A percentile compares a stretch with the other conserved stretches of the same genome.
phyloP scores from a whole-genome alignment of 768 basidiomycete genomes.

The Amanita exitialis region DNA sequence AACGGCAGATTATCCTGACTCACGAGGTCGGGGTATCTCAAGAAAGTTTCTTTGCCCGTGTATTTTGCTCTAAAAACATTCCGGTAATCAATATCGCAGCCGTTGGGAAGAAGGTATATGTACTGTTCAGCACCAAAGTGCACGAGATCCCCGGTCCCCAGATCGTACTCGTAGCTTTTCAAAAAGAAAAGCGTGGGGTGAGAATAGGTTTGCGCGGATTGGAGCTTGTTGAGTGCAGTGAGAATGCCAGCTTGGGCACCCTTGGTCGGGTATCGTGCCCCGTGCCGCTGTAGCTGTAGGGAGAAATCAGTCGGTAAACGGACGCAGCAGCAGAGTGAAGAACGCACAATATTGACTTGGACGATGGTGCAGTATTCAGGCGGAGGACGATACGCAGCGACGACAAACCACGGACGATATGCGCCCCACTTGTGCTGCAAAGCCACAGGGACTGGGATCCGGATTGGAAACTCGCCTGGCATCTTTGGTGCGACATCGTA shows the following conservation, averaged over 20 bases:
- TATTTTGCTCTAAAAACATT: constrained; percentile 21
- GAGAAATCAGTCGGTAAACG: not conserved
- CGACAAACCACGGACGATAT: constrained; percentile 52
- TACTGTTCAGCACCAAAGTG: constrained; percentile 59
- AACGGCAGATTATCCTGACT: constrained; percentile 35
- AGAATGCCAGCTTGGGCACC: constrained; percentile 33
- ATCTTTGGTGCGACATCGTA: not conserved
- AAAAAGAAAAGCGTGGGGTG: constrained; percentile 49
- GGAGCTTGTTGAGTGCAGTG: constrained; percentile 42
- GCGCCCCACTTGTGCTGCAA: constrained; percentile 34
- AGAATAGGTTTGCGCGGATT: constrained; percentile 31
- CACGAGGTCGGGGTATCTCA: constrained; percentile 45
- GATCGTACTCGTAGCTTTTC: constrained; percentile 42
- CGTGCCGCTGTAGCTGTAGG: constrained; percentile 70
- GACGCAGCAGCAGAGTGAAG: not conserved
- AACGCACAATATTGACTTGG: constrained; percentile 58
- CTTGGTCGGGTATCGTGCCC: constrained; percentile 64
- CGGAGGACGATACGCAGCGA: constrained; percentile 31
- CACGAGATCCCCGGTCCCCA: constrained; percentile 52
- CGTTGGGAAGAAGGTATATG: constrained; percentile 11
- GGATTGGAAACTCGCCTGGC: not conserved
- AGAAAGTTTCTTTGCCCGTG: constrained; percentile 40
- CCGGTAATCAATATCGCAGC: not conserved
- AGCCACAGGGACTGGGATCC: not conserved
- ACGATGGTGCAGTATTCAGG: constrained; percentile 40